Evolutionary conservation across 257 asterid species (phyloP).

Genomic region (Petunia secreta): DNA sequence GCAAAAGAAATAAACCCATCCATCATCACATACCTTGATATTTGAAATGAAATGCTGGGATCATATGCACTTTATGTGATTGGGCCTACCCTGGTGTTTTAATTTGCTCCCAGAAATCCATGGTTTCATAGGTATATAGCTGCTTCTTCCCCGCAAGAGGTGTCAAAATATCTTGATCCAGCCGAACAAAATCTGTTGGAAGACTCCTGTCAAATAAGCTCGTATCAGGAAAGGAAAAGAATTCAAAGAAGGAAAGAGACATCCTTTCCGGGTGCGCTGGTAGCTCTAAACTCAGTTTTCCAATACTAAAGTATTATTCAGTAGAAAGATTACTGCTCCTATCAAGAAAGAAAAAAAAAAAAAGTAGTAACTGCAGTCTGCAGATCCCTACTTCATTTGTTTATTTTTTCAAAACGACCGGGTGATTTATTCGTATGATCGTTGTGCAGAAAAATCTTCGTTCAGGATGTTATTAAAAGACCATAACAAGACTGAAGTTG

Average conservation of each 20-base stretch:
- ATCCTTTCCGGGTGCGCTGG: not conserved
- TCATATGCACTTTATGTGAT: constrained; percentile 14
- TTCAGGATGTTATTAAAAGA: not conserved
- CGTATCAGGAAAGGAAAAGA: constrained; percentile 31
- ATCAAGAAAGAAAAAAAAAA: not conserved
- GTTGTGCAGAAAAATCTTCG: not conserved
- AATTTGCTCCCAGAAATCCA: constrained; percentile 92
- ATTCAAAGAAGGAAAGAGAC: not conserved
- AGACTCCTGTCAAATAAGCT: constrained; percentile 59
- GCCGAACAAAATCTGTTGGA: constrained; percentile 81
- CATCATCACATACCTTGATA: constrained; percentile 14
- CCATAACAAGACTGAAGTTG: not conserved
- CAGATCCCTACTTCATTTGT: not conserved
- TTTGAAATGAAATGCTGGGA: constrained; percentile 15
- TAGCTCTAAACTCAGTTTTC: not conserved
- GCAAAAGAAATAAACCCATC: constrained; percentile 28
- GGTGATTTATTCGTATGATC: not conserved
- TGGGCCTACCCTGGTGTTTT: constrained; percentile 84
- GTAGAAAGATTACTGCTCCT: constrained; percentile 1
- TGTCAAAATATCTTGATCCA: constrained; percentile 92
- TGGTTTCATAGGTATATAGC: constrained; percentile 80
- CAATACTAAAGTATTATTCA: constrained; percentile 4
- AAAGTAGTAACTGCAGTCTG: not conserved
- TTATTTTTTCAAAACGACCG: not conserved
- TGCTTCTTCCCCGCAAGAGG: constrained; percentile 94